These are phyloP conservation scores for Penicillium mononematosum DNA, from an alignment of 495 filamentous ascomycete genomes.

Conservation along the genomic window DNA sequence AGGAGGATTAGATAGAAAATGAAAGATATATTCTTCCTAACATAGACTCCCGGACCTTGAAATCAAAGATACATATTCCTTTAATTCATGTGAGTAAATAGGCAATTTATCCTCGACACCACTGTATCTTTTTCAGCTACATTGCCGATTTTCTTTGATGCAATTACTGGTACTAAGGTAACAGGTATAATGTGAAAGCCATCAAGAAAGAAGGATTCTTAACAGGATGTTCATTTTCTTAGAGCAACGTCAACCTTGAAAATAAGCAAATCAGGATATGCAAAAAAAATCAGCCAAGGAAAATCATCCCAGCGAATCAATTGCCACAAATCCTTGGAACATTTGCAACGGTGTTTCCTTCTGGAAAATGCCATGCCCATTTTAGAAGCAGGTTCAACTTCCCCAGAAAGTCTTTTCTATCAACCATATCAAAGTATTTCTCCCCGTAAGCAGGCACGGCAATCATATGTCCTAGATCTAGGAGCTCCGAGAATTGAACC, in stretches of 20 bases:
- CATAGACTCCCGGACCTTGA: too few species aligned
- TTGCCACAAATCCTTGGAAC: slow-evolving; percentile 2
- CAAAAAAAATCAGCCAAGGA: background rate
- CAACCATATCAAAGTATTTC: slow-evolving; percentile 6
- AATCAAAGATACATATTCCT: too few species aligned
- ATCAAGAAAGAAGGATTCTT: slow-evolving; percentile 5
- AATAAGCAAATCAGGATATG: background rate
- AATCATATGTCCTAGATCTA: slow-evolving; percentile 11
- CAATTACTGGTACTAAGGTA: background rate
- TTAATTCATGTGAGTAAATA: too few species aligned
- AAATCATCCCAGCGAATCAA: background rate
- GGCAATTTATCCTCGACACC: slow-evolving; percentile 1
- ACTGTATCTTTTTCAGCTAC: background rate
- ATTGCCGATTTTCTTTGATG: background rate
- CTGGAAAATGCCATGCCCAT: slow-evolving; percentile 1
- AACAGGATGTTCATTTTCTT: slow-evolving; percentile 5
- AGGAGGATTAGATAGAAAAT: too few species aligned
- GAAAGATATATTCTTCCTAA: too few species aligned
- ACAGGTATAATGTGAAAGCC: slow-evolving; percentile 1
- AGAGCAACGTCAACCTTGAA: slow-evolving; percentile 1
- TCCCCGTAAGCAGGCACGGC: background rate
- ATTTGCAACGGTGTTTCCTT: slow-evolving; percentile 9
- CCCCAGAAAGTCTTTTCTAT: slow-evolving; percentile 7
- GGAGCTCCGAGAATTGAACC: slow-evolving; percentile 6
- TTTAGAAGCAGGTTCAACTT: slow-evolving; percentile 9